Conservation (phyloP, 805 yeast species). For the Ascoidea asiatica region DNA sequence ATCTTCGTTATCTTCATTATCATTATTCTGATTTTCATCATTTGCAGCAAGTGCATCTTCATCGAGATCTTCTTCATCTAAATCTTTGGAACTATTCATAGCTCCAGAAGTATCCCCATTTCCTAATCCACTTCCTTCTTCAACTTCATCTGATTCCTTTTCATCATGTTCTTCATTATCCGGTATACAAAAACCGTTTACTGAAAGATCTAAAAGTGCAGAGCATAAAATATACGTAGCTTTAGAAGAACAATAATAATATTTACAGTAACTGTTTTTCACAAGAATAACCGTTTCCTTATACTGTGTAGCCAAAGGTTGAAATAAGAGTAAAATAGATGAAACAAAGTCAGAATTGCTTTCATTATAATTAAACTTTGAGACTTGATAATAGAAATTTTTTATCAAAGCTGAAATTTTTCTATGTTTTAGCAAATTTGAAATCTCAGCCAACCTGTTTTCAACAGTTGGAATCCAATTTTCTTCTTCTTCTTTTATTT, state of each 20-base stretch:
- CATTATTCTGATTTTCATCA: slow-evolving; percentile 48
- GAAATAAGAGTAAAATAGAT: too few relatives aligned
- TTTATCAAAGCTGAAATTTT: background rate
- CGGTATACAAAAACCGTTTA: slow-evolving; percentile 88
- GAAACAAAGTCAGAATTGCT: too few relatives aligned
- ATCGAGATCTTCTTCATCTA: slow-evolving; percentile 46
- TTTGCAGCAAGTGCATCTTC: slow-evolving; percentile 57
- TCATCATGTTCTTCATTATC: slow-evolving; percentile 53
- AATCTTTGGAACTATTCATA: slow-evolving; percentile 66
- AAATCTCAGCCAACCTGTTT: background rate
- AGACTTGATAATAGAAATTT: background rate
- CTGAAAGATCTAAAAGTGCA: slow-evolving; percentile 46
- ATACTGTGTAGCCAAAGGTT: too few relatives aligned
- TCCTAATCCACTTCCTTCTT: slow-evolving; percentile 87
- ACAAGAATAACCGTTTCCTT: background rate
- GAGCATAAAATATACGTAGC: slow-evolving; percentile 48
- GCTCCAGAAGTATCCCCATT: slow-evolving; percentile 80
- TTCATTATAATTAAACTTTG: too few relatives aligned
- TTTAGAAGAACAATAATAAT: slow-evolving; percentile 42
- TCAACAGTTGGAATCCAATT: too few relatives aligned
- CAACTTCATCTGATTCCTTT: slow-evolving; percentile 43
- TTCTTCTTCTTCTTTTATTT: too few relatives aligned
- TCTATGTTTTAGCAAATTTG: slow-evolving; percentile 7
- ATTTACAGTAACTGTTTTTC: slow-evolving; percentile 24
- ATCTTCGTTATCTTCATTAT: slow-evolving; percentile 34